These are phyloP conservation scores for Penicillium sp. DNA, from an alignment of 2,329 filamentous ascomycete genomes.

Conservation along the genomic window DNA sequence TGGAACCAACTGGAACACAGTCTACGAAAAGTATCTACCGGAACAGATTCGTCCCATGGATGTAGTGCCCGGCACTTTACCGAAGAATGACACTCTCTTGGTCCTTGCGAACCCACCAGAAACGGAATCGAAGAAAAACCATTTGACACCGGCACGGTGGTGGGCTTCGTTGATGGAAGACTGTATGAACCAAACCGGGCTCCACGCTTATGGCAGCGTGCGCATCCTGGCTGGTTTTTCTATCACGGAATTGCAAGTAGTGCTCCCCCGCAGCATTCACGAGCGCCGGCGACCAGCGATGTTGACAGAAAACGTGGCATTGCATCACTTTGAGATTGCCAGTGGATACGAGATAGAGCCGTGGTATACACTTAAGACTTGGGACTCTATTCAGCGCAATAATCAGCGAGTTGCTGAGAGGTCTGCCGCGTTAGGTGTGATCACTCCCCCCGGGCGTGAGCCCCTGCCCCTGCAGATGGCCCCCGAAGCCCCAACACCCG, in stretches of 20 bases:
- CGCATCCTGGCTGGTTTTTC: slow-evolving; percentile 75
- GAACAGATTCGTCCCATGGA: slow-evolving; percentile 47
- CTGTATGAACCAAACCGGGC: slow-evolving; percentile 58
- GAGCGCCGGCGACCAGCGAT: slow-evolving; percentile 59
- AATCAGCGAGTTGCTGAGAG: slow-evolving; percentile 30
- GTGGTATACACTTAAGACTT: slow-evolving; percentile 26
- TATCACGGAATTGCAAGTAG: slow-evolving; percentile 56
- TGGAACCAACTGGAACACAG: slow-evolving; percentile 52
- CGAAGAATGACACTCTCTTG: slow-evolving; percentile 71
- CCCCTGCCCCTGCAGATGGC: slow-evolving; percentile 22
- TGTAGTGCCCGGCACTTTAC: slow-evolving; percentile 36
- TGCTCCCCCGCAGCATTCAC: slow-evolving; percentile 62
- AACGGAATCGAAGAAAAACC: slow-evolving; percentile 52
- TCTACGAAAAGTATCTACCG: slow-evolving; percentile 46
- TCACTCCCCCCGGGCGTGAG: slow-evolving; percentile 32
- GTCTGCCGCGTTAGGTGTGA: slow-evolving; percentile 27
- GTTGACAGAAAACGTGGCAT: slow-evolving; percentile 56
- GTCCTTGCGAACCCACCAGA: slow-evolving; percentile 67
- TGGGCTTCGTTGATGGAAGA: slow-evolving; percentile 56
- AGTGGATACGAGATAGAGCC: slow-evolving; percentile 34
- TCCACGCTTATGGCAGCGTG: slow-evolving; percentile 76
- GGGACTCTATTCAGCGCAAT: slow-evolving; percentile 24
- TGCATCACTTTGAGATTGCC: slow-evolving; percentile 55
- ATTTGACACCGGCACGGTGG: slow-evolving; percentile 53
- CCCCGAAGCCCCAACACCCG: slow-evolving; percentile 19